Evolutionary conservation across 495 filamentous ascomycete species (phyloP).

Genomic region (Penicillium steckii): DNA sequence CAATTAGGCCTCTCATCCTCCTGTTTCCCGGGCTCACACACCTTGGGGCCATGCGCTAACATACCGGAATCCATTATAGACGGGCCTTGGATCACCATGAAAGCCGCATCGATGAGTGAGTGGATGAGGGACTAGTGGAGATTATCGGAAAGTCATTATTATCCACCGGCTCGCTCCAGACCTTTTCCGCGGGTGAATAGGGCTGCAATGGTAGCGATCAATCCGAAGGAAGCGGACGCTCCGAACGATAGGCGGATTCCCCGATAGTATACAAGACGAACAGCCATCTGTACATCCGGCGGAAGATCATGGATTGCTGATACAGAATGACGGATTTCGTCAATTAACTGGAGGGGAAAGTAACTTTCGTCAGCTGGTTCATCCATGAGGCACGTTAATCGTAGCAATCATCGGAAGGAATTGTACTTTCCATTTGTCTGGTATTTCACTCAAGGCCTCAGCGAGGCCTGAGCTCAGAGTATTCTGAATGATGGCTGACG

Average conservation of each 20-base stretch:
- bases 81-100: background rate
- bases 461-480: slow-evolving; percentile 57
- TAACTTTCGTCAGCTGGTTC: slow-evolving; percentile 15
- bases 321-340: slow-evolving; percentile 61
- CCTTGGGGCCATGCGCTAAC: background rate
- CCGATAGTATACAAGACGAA: slow-evolving; percentile 57
- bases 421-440: slow-evolving; percentile 66
- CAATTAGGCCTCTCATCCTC: too few relatives aligned
- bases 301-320: slow-evolving; percentile 53
- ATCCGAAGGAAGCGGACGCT: slow-evolving; percentile 50
- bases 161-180: slow-evolving; percentile 25
- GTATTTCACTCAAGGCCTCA: slow-evolving; percentile 57
- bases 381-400: background rate
- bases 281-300: slow-evolving; percentile 58
- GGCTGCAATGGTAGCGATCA: slow-evolving; percentile 48
- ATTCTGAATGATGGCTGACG: slow-evolving; percentile 63
- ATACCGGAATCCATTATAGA: background rate
- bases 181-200: slow-evolving; percentile 51
- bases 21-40: background rate
- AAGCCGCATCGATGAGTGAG: background rate
- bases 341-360: slow-evolving; percentile 46
- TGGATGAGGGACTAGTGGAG: too few relatives aligned
- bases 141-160: background rate
- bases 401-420: slow-evolving; percentile 19
- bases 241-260: slow-evolving; percentile 56